Evolutionary conservation across 257 asterid genomes (phyloP).

Genomic region (Linaria vulgaris): DNA sequence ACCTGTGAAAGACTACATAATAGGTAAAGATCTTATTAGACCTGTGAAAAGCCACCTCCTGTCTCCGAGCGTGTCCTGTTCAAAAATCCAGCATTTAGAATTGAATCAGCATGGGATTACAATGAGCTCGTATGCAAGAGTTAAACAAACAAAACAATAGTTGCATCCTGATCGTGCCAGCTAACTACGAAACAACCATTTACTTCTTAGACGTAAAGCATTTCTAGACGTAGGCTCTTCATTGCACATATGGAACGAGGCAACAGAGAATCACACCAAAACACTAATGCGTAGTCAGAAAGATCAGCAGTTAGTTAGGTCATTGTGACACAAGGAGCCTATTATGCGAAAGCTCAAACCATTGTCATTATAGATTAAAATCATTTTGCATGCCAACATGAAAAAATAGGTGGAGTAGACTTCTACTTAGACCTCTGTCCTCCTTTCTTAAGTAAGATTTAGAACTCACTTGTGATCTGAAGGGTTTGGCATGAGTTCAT

Average conservation of each 20-base stretch:
- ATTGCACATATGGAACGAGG: no score
- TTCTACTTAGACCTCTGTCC: neutral
- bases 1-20: constrained; percentile 81
- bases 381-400: neutral
- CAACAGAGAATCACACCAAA: neutral
- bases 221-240: neutral
- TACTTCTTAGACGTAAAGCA: neutral
- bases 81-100: constrained; percentile 24
- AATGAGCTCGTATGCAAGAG: neutral
- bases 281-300: neutral
- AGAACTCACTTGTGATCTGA: constrained; percentile 95
- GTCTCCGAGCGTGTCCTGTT: constrained; percentile 77
- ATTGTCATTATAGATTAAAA: neutral
- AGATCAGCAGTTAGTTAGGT: neutral
- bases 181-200: neutral
- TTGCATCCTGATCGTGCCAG: neutral
- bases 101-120: constrained; percentile 7
- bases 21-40: no score
- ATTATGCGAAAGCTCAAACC: neutral
- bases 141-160: neutral
- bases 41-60: constrained; percentile 80
- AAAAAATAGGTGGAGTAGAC: constrained; percentile 9
- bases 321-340: neutral
- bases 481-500: constrained; percentile 95
- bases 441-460: neutral